phyloP scores from a whole-genome alignment of 345 rosid species.

The Diplotaxis tenuifolia region DNA sequence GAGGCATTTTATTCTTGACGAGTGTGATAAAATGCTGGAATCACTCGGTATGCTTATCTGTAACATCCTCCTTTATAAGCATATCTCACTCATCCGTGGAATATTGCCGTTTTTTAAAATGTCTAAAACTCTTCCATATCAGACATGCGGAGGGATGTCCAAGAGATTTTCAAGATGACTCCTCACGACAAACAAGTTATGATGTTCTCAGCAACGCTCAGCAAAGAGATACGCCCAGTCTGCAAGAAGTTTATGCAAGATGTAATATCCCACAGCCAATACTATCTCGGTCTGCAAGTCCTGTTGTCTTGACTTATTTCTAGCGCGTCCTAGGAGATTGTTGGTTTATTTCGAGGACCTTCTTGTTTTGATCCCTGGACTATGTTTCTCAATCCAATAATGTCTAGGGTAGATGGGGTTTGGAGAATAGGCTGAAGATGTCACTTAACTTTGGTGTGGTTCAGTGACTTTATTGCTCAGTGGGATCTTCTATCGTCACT shows the following conservation, averaged over 20 bases:
- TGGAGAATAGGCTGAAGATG: neutral
- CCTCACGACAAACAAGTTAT: conserved; percentile 99
- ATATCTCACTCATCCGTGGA: neutral
- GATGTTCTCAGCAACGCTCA: conserved; percentile 99
- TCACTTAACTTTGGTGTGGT: neutral
- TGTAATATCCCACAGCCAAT: conserved; percentile 81
- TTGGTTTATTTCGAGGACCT: neutral
- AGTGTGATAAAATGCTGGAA: conserved; percentile 99
- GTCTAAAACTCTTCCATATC: neutral
- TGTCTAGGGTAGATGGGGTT: neutral
- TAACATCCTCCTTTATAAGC: neutral
- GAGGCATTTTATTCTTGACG: conserved; percentile 98
- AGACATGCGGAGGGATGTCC: conserved; percentile 99
- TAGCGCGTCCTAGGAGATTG: conserved; percentile 37
- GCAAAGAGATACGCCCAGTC: conserved; percentile 99
- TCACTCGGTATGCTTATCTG: conserved; percentile 64
- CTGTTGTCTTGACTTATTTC: conserved; percentile 42
- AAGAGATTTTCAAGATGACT: conserved; percentile 98
- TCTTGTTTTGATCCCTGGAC: neutral
- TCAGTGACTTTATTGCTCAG: neutral
- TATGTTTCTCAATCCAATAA: neutral
- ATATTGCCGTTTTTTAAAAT: neutral
- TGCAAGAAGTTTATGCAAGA: conserved; percentile 99
- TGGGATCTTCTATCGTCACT: neutral
- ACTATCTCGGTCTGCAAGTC: conserved; percentile 58